Evolutionary conservation across 257 asterid species (phyloP).

Genomic region (Solanum corneliomulleri): DNA sequence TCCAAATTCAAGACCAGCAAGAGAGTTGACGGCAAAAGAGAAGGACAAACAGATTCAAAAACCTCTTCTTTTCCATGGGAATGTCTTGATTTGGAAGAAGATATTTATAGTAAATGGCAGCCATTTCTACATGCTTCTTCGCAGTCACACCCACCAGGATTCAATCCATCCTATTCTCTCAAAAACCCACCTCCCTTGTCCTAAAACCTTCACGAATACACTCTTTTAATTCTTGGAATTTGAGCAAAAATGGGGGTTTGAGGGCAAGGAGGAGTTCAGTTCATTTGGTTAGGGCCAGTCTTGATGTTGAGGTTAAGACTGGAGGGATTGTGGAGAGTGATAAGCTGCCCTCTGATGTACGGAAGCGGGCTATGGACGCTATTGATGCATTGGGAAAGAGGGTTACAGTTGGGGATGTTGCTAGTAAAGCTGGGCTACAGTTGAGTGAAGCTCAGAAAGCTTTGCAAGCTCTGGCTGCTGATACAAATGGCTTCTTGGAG

Average conservation of each 20-base stretch:
- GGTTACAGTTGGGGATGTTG: slow-evolving; percentile 90
- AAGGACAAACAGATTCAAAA: background rate
- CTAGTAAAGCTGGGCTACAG: slow-evolving; percentile 85
- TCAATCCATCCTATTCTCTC: slow-evolving; percentile 12
- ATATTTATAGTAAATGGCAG: slow-evolving; percentile 36
- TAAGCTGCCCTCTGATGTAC: slow-evolving; percentile 60
- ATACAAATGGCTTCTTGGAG: slow-evolving; percentile 87
- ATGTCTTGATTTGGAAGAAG: slow-evolving; percentile 10
- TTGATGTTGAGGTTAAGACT: slow-evolving; percentile 43
- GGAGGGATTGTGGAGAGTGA: slow-evolving; percentile 87
- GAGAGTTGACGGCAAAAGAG: background rate
- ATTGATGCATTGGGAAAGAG: slow-evolving; percentile 76
- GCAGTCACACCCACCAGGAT: slow-evolving; percentile 16
- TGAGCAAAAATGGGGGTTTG: background rate
- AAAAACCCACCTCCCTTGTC: slow-evolving; percentile 7
- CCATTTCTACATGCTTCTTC: slow-evolving; percentile 50
- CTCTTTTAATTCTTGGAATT: background rate
- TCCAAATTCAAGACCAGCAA: background rate
- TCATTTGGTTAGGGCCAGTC: slow-evolving; percentile 47
- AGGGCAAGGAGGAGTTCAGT: slow-evolving; percentile 8
- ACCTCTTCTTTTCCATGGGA: slow-evolving; percentile 20
- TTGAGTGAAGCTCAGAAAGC: slow-evolving; percentile 83
- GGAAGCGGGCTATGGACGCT: slow-evolving; percentile 82
- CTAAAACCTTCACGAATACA: slow-evolving; percentile 13
- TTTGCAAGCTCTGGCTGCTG: slow-evolving; percentile 95